Conservation (phyloP, 148 eudicot species). For the Limonium bicolor region DNA sequence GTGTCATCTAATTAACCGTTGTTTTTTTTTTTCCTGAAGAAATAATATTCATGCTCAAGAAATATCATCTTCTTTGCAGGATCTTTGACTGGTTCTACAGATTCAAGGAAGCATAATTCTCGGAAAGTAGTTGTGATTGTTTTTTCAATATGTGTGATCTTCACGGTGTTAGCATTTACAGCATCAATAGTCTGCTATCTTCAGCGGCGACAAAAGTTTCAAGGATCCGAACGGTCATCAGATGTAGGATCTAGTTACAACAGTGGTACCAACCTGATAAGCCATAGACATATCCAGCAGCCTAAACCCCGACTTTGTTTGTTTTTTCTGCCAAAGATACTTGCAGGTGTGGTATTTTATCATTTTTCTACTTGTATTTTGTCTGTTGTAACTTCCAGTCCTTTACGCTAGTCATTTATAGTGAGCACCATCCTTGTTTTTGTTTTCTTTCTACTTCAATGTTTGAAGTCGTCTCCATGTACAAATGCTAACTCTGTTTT, state of each 20-base stretch:
- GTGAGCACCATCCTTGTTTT: too few species aligned
- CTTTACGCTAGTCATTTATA: not conserved
- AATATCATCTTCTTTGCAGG: slow-evolving; percentile 35
- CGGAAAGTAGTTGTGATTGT: slow-evolving; percentile 34
- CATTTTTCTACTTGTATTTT: not conserved
- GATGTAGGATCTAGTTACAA: slow-evolving; percentile 47
- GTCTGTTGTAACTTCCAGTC: not conserved
- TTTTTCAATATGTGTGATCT: slow-evolving; percentile 37
- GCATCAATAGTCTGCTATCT: slow-evolving; percentile 35
- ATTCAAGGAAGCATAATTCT: slow-evolving; percentile 27
- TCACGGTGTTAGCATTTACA: slow-evolving; percentile 38
- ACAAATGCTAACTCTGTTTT: not conserved
- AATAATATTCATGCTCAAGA: too few species aligned
- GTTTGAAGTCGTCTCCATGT: too few species aligned
- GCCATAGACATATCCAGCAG: slow-evolving; percentile 26
- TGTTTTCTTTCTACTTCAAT: too few species aligned
- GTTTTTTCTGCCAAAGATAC: slow-evolving; percentile 15
- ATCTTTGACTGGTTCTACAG: slow-evolving; percentile 15
- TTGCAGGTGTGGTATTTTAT: slow-evolving; percentile 22
- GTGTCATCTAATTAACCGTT: too few species aligned
- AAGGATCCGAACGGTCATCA: slow-evolving; percentile 23
- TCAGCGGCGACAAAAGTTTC: slow-evolving; percentile 25
- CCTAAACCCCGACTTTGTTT: slow-evolving; percentile 16
- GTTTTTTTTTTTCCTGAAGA: too few species aligned
- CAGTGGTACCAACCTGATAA: slow-evolving; percentile 53